Evolutionary conservation across 1,284 basidiomycete species (phyloP).

Genomic region (Phenoliferia sp.): DNA sequence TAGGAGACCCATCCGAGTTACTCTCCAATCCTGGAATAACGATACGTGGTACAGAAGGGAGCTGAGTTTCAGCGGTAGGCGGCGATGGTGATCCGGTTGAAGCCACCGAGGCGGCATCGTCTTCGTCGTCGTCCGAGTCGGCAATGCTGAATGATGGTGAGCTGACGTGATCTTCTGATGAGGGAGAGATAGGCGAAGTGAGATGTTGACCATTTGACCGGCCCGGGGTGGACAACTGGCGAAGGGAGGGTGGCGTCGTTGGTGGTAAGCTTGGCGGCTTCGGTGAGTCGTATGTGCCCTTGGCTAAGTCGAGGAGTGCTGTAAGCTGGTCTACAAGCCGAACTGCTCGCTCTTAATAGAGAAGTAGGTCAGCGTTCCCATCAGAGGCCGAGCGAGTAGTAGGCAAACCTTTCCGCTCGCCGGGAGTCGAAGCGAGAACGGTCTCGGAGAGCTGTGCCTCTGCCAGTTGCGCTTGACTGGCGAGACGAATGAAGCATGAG

Average conservation of each 20-base stretch:
- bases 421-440: conserved; percentile 36
- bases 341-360: conserved; percentile 18
- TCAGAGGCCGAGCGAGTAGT: background rate
- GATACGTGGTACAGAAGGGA: background rate
- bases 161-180: conserved; percentile 25
- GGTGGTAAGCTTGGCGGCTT: too few species aligned
- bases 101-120: background rate
- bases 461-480: conserved; percentile 35
- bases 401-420: conserved; percentile 14
- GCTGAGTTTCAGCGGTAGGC: background rate
- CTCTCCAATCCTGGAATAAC: background rate
- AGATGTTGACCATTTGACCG: background rate
- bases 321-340: conserved; percentile 21
- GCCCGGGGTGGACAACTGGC: background rate
- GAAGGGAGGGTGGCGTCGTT: background rate
- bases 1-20: background rate
- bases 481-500: too few species aligned
- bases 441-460: conserved; percentile 37
- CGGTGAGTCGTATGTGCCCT: conserved; percentile 10
- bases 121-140: conserved; percentile 60
- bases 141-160: conserved; percentile 54
- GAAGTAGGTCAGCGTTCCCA: background rate
- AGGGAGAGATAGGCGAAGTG: conserved; percentile 52
- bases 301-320: conserved; percentile 24
- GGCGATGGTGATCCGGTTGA: background rate